Percentiles rank a stretch among this genome's conserved stretches.
phyloP scores from a whole-genome alignment of 257 asterid species.

The Paraleonurus japonicus region DNA sequence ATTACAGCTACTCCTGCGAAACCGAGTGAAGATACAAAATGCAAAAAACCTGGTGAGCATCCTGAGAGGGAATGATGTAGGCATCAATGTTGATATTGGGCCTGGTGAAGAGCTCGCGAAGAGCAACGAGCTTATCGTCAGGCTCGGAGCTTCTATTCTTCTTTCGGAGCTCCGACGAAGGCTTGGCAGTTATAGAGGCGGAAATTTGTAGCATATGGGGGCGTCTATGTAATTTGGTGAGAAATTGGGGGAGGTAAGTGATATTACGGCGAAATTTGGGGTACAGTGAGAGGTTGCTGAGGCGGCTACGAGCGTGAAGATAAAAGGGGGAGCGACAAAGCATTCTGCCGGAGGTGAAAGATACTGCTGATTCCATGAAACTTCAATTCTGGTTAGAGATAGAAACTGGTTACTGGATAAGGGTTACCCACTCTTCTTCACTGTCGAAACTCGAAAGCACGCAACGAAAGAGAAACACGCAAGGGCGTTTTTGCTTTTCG shows the following conservation, averaged over 20 bases:
- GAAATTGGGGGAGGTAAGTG: conserved; percentile 35
- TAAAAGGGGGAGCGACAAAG: conserved; percentile 40
- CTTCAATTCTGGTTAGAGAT: not conserved
- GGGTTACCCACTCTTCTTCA: conserved; percentile 8
- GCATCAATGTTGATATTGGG: conserved; percentile 77
- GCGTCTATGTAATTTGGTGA: conserved; percentile 26
- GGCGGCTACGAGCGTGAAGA: conserved; percentile 37
- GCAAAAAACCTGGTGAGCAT: conserved; percentile 81
- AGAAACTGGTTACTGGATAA: conserved; percentile 10
- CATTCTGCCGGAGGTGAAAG: conserved; percentile 38
- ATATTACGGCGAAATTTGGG: conserved; percentile 45
- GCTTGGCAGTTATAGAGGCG: conserved; percentile 76
- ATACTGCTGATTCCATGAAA: conserved; percentile 35
- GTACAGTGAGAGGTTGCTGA: conserved; percentile 35
- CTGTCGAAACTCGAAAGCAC: not conserved
- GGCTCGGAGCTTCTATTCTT: conserved; percentile 37
- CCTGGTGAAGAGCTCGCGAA: conserved; percentile 67
- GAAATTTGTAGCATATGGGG: conserved; percentile 36
- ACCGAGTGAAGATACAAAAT: not conserved
- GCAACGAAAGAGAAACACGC: not conserved
- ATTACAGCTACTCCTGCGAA: not conserved
- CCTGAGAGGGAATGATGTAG: conserved; percentile 93
- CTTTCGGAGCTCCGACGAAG: conserved; percentile 77
- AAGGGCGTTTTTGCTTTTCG: conserved; percentile 9
- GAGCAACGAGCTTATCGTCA: conserved; percentile 64